phyloP scores from a whole-genome alignment of 129 eudicot genomes.

The Escallonia rubra region DNA sequence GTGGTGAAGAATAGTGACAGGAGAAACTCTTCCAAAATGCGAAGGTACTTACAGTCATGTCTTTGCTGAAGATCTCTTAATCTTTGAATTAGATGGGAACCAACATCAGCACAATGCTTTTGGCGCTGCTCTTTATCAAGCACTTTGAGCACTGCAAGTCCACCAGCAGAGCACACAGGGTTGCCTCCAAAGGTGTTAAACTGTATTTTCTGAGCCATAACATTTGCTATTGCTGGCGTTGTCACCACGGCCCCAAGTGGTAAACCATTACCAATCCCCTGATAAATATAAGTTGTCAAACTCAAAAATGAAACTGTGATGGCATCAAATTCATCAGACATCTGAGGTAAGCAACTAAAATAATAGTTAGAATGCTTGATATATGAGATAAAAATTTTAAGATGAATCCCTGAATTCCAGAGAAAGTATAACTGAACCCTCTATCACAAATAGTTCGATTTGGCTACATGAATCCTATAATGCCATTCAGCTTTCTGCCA shows the following conservation, averaged over 20 bases:
- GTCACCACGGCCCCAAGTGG: conserved; percentile 99
- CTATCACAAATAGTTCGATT: too few species aligned
- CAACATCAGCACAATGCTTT: conserved; percentile 81
- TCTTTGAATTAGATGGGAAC: conserved; percentile 77
- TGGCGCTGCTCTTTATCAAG: conserved; percentile 89
- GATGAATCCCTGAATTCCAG: too few species aligned
- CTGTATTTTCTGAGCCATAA: conserved; percentile 89
- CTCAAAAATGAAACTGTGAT: background rate
- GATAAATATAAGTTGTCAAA: conserved; percentile 1
- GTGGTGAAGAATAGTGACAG: too few species aligned
- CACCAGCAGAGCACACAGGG: conserved; percentile 99
- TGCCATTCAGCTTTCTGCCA: too few species aligned
- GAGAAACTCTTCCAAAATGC: background rate
- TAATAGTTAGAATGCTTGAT: too few species aligned
- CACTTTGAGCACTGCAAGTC: conserved; percentile 86
- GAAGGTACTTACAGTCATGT: conserved; percentile 52
- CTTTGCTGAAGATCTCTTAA: conserved; percentile 66
- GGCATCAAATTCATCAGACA: too few species aligned
- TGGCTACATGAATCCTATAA: too few species aligned
- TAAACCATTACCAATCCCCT: conserved; percentile 98
- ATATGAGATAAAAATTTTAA: too few species aligned
- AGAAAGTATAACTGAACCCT: too few species aligned
- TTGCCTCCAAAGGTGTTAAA: conserved; percentile 98
- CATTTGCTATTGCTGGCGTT: conserved; percentile 94
- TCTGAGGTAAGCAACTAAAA: too few species aligned